These are phyloP conservation scores for Globisporangium solare DNA, from an alignment of 352 stramenopile species.

Conservation along the genomic window DNA sequence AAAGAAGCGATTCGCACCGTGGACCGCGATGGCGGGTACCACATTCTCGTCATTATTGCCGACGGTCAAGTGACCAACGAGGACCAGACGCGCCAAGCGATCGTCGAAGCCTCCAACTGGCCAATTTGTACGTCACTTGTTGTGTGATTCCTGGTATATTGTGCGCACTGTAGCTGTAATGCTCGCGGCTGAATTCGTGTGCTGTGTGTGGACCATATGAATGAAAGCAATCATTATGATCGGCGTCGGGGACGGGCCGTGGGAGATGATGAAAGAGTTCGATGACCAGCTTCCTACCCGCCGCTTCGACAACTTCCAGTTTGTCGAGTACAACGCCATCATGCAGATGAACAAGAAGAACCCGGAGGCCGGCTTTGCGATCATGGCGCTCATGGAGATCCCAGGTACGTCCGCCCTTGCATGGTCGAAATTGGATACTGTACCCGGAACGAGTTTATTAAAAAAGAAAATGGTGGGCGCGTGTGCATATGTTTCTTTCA, in stretches of 20 bases:
- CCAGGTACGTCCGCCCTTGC: slow-evolving; percentile 30
- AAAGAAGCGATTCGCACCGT: slow-evolving; percentile 44
- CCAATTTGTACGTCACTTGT: slow-evolving; percentile 50
- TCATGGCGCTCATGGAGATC: slow-evolving; percentile 72
- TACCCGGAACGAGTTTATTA: no score
- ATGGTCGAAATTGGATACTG: no score
- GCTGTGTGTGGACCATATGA: not conserved
- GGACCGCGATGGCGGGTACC: slow-evolving; percentile 42
- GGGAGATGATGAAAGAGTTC: slow-evolving; percentile 76
- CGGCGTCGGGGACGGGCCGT: slow-evolving; percentile 73
- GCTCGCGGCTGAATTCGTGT: slow-evolving; percentile 19
- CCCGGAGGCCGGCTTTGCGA: slow-evolving; percentile 63
- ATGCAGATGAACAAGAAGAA: slow-evolving; percentile 63
- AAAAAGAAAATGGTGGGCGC: no score
- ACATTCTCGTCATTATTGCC: slow-evolving; percentile 74
- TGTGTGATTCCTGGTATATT: not conserved
- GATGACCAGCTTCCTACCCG: slow-evolving; percentile 60
- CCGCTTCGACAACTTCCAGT: slow-evolving; percentile 84
- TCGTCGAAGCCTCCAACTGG: slow-evolving; percentile 59
- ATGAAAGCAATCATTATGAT: slow-evolving; percentile 48
- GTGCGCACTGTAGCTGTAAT: slow-evolving; percentile 11
- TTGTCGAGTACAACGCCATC: slow-evolving; percentile 65
- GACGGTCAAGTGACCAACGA: slow-evolving; percentile 62
- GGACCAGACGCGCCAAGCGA: slow-evolving; percentile 47
- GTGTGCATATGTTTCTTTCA: not conserved